phyloP scores from a whole-genome alignment of 305 asterid species.

The Solanum chacoense region DNA sequence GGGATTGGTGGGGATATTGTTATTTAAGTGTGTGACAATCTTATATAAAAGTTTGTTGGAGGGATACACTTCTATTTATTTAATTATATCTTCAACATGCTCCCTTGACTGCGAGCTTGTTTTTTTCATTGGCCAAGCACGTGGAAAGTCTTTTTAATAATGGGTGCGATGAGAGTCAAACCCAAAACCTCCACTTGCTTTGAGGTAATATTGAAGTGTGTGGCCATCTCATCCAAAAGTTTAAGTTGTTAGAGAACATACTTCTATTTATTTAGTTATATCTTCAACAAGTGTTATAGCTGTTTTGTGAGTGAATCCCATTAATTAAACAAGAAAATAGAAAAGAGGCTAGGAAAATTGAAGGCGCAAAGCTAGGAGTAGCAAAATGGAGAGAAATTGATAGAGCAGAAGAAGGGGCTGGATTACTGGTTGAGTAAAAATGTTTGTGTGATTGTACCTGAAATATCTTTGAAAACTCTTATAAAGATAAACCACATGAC shows the following conservation, averaged over 20 bases:
- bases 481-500: background rate
- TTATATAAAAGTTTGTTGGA: background rate
- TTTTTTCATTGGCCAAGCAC: background rate
- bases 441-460: background rate
- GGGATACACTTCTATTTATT: background rate
- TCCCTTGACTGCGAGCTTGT: background rate
- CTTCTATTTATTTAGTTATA: background rate
- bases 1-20: background rate
- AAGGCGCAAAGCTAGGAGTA: background rate
- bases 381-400: background rate
- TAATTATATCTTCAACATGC: background rate
- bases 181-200: background rate
- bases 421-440: background rate
- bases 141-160: background rate
- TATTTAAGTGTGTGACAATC: background rate
- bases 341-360: background rate
- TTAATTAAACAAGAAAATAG: background rate
- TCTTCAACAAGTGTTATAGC: background rate
- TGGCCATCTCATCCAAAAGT: background rate
- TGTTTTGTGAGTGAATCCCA: background rate
- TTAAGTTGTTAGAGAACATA: background rate
- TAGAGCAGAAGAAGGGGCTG: background rate
- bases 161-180: background rate
- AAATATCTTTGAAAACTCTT: background rate
- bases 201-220: background rate